These are phyloP conservation scores for Batkoa obscura DNA, from an alignment of 371 early-diverging fungal genomes.

Conservation along the genomic window DNA sequence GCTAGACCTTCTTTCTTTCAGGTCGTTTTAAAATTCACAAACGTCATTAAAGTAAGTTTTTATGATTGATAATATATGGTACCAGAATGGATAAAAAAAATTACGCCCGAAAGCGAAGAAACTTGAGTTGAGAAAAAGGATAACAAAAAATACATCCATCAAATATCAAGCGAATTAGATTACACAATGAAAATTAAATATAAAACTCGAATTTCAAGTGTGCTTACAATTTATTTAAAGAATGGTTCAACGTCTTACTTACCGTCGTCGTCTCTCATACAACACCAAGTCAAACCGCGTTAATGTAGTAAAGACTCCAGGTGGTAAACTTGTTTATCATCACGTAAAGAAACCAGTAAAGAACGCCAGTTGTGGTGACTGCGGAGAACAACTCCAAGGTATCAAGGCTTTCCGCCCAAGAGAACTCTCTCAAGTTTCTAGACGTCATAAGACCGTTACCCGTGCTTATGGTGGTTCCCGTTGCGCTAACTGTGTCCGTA, in stretches of 20 bases:
- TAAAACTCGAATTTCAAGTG: too few species aligned
- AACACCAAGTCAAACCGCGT: conserved; percentile 97
- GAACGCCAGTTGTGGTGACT: conserved; percentile 94
- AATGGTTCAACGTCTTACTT: conserved; percentile 87
- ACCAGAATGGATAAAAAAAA: too few species aligned
- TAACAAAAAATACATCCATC: too few species aligned
- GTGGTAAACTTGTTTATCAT: conserved; percentile 80
- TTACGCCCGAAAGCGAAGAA: too few species aligned
- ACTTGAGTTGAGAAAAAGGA: too few species aligned
- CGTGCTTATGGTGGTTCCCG: conserved; percentile 96
- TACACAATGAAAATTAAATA: too few species aligned
- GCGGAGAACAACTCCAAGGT: conserved; percentile 76
- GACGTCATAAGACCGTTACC: conserved; percentile 81
- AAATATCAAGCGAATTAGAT: too few species aligned
- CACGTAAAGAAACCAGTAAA: conserved; percentile 84
- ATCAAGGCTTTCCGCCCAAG: conserved; percentile 84
- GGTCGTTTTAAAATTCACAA: too few species aligned
- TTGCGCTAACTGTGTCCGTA: conserved; percentile 83
- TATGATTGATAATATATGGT: too few species aligned
- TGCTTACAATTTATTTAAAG: neutral
- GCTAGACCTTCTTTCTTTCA: too few species aligned
- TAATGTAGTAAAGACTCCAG: conserved; percentile 92
- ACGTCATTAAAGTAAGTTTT: too few species aligned
- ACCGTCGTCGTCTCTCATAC: conserved; percentile 94
- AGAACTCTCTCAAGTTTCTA: conserved; percentile 74